Conservation (phyloP, 164 flowering plant genomes). For the grape (Vitis vinifera) region DNA sequence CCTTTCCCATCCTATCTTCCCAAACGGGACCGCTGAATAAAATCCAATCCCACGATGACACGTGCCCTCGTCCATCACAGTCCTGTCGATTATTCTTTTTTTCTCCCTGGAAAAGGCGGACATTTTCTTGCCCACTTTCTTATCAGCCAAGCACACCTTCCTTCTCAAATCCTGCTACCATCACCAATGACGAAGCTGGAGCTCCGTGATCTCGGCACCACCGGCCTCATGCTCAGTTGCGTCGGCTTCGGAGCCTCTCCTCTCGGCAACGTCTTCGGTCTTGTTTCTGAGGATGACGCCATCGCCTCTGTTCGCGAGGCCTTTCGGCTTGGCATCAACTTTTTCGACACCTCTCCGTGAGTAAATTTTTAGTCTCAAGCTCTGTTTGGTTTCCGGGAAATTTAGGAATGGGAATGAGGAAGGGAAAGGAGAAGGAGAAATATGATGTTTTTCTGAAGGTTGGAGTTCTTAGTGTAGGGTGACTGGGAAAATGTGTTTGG, state of each 20-base stretch:
- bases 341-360: slow-evolving; percentile 99
- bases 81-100: no score
- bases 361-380: slow-evolving; percentile 1
- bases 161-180: background rate
- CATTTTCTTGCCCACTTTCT: no score
- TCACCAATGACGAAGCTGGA: slow-evolving; percentile 32
- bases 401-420: background rate
- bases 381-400: background rate
- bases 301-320: slow-evolving; percentile 74
- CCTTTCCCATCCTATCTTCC: no score
- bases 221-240: slow-evolving; percentile 77
- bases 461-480: background rate
- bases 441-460: background rate
- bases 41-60: no score
- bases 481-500: background rate
- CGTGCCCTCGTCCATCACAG: no score
- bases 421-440: background rate
- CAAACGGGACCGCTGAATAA: no score
- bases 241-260: slow-evolving; percentile 99
- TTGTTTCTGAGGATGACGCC: slow-evolving; percentile 71
- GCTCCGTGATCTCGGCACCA: slow-evolving; percentile 65
- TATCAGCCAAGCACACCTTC: background rate
- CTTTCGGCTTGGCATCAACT: slow-evolving; percentile 83
- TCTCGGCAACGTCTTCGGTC: slow-evolving; percentile 84
- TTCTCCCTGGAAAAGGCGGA: no score